Evolutionary conservation across 140 eudicot genomes (phyloP).

Genomic region (Erigeron philadelphicus): DNA sequence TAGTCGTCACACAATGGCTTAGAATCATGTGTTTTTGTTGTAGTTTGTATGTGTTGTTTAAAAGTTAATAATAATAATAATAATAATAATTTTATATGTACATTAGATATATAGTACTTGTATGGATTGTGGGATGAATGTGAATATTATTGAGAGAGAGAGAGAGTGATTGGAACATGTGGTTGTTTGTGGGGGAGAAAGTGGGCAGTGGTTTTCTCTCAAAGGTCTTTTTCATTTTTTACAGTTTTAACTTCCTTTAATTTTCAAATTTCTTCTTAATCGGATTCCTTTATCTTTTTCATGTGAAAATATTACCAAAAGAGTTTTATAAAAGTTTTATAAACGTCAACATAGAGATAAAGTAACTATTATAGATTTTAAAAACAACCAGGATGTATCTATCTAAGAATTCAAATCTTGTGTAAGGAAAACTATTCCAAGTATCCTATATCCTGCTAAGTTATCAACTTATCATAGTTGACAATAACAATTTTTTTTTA

Average conservation of each 20-base stretch:
- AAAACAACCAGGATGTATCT: too few species aligned
- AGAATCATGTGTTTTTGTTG: background rate
- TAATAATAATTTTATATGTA: too few species aligned
- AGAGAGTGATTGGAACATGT: conserved; percentile 22
- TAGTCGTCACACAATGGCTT: conserved; percentile 8
- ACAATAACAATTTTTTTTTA: too few species aligned
- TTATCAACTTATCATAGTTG: too few species aligned
- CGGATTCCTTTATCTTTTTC: conserved; percentile 15
- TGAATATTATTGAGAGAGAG: conserved; percentile 14
- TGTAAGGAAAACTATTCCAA: too few species aligned
- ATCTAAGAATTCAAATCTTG: too few species aligned
- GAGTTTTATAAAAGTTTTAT: background rate
- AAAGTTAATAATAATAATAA: too few species aligned
- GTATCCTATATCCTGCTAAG: too few species aligned
- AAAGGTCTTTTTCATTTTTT: conserved; percentile 24
- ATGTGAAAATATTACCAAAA: too few species aligned
- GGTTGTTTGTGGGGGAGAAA: conserved; percentile 30
- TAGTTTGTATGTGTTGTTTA: background rate
- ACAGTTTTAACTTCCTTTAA: background rate
- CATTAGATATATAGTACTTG: too few species aligned
- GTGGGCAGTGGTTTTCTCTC: conserved; percentile 22
- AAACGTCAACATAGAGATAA: background rate
- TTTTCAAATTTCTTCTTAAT: conserved; percentile 12
- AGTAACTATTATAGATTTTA: too few species aligned
- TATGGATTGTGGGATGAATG: too few species aligned